Evolutionary conservation across 2,329 filamentous ascomycete species (phyloP).

Genomic region (Pseudogymnoascus sp.): DNA sequence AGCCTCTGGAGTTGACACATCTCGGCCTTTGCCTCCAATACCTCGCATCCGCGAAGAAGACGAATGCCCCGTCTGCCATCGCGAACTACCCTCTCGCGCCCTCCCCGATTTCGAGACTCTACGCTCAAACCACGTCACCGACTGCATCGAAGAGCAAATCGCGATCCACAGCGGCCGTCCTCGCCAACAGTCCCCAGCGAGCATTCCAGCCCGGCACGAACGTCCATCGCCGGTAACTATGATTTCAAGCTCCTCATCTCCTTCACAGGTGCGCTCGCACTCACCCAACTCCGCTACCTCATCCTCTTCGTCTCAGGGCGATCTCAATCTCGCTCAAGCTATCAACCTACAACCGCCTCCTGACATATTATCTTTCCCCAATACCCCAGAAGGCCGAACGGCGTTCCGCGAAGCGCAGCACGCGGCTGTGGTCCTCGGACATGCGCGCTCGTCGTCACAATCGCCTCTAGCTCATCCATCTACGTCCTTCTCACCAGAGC

Average conservation of each 20-base stretch:
- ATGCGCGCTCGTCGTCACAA: constrained; percentile 7
- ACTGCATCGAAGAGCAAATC: constrained; percentile 38
- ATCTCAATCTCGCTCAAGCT: not conserved
- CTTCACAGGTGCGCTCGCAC: constrained; percentile 9
- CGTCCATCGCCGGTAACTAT: constrained; percentile 10
- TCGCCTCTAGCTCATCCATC: not conserved
- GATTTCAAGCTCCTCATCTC: constrained; percentile 16
- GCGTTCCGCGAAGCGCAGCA: constrained; percentile 19
- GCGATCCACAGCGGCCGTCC: constrained; percentile 10
- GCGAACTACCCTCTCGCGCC: constrained; percentile 53
- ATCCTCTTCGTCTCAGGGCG: constrained; percentile 11
- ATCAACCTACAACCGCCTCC: constrained; percentile 8
- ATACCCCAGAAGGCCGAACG: constrained; percentile 15
- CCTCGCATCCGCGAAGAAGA: constrained; percentile 59
- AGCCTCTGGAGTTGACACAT: not conserved
- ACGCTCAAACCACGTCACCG: constrained; percentile 49
- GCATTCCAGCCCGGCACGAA: constrained; percentile 10
- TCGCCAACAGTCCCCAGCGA: constrained; percentile 8
- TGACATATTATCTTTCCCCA: constrained; percentile 8
- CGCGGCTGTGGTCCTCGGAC: constrained; percentile 15
- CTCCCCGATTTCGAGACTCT: constrained; percentile 45
- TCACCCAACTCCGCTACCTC: constrained; percentile 9
- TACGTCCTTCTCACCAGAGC: not conserved
- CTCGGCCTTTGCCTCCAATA: constrained; percentile 15
- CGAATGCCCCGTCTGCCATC: constrained; percentile 69